A percentile compares a stretch with the other conserved stretches of the same genome.
These are phyloP conservation scores for Colletotrichum melonis DNA, from an alignment of 2,329 filamentous ascomycete species.

Conservation along the genomic window DNA sequence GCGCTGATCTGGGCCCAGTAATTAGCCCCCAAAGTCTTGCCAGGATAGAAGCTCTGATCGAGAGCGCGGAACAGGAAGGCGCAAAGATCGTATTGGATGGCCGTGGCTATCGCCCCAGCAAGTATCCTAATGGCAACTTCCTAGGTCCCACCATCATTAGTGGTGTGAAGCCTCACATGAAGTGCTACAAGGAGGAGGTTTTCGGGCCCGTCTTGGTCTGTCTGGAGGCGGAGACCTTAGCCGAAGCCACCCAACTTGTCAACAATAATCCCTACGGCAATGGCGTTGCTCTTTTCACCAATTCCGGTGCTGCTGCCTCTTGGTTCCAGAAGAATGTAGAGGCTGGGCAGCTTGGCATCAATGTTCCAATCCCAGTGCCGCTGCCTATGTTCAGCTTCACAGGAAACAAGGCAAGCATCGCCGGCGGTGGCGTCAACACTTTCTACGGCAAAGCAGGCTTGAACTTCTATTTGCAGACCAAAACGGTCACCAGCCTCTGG, in stretches of 20 bases:
- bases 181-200: conserved; percentile 49
- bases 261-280: conserved; percentile 48
- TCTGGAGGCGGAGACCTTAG: conserved; percentile 38
- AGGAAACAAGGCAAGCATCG: conserved; percentile 68
- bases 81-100: neutral
- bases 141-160: conserved; percentile 48
- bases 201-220: conserved; percentile 49
- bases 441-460: conserved; percentile 80
- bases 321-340: conserved; percentile 46
- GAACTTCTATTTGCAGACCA: conserved; percentile 74
- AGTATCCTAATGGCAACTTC: conserved; percentile 5
- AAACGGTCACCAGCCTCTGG: conserved; percentile 68
- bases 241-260: conserved; percentile 34
- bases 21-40: neutral
- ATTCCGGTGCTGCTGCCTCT: conserved; percentile 43
- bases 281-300: conserved; percentile 49
- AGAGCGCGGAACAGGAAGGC: neutral
- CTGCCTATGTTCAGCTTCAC: conserved; percentile 43
- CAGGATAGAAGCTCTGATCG: neutral
- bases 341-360: conserved; percentile 42
- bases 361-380: conserved; percentile 42
- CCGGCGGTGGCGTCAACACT: conserved; percentile 74
- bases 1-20: conserved; percentile 62
- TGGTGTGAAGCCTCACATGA: conserved; percentile 47
- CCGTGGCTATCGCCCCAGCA: neutral